Evolutionary conservation across 805 yeast species (phyloP), one percentile per base, ranked within the genome.

Genomic region (Debaryomyces prosopidis): DNA sequence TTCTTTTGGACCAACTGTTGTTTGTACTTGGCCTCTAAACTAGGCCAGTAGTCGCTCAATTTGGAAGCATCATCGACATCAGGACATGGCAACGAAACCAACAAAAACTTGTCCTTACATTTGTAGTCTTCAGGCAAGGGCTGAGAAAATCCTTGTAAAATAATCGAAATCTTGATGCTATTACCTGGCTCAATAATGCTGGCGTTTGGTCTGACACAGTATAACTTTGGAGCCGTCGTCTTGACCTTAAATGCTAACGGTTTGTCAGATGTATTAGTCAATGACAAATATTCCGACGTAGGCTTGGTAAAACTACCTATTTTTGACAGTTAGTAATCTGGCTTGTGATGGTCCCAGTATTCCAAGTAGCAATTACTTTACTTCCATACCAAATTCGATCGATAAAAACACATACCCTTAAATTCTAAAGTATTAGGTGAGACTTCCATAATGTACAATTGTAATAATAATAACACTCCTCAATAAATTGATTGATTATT

Each of bases 161-260:
- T 89, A 57, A 94, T 85, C 39, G 91, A 80, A 43, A 94, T 87
- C 44, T 86, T 81, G 43, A 84, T 68, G 18, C 83, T 65, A 52
- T 80, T 79, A 30, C 95, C 94, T 11, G 98, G 91, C 23, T 74
- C 75, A 46, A 94, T 75, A 30, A 85, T 66, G 12, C 94, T 82
- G 48, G 97, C 92, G 66, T 91, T 94, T 51, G 99, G 99, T 71
- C 97, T 85, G 42, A 94, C 98, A 67, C 96, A 89, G 75, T 91
- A 85, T 67, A 89, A 75, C 67, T 89, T 91, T 49, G 99, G 99
- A 8, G 98, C 97, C 5, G 99, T 94, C 38, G 99, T 92, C 73
- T 92, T 94, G 62, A 94, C 97, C 73, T 94, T 94, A 77, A 89
- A 94, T 26, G 96, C 97, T 58, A 81, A 69, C 37, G 84, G 75